Evolutionary conservation across 108 stramenopile species (phyloP).

Genomic region (Pelagomonas calceolata): DNA sequence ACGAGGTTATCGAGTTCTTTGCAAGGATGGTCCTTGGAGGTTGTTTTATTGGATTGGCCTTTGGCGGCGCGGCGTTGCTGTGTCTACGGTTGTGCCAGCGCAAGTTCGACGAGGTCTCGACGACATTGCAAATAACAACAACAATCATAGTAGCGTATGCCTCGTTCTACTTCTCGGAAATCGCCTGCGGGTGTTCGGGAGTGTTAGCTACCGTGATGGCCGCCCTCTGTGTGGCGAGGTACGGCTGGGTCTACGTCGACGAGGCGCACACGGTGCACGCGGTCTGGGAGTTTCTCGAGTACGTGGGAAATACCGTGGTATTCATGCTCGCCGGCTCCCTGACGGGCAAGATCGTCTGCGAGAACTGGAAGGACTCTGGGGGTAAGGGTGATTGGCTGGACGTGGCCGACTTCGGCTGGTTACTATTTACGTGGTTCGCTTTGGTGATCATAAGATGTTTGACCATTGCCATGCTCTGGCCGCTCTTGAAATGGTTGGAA

Average conservation of each 20-base stretch:
- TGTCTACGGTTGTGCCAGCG: slow-evolving; percentile 13
- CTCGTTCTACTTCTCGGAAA: slow-evolving; percentile 21
- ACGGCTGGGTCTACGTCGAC: neutral
- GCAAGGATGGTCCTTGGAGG: slow-evolving; percentile 59
- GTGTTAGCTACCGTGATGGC: slow-evolving; percentile 16
- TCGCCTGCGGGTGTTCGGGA: slow-evolving; percentile 9
- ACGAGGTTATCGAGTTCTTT: slow-evolving; percentile 38
- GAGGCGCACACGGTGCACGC: neutral
- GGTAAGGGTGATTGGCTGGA: neutral
- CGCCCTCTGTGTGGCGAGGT: slow-evolving; percentile 20
- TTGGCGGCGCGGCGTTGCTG: slow-evolving; percentile 35
- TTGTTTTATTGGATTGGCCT: slow-evolving; percentile 49
- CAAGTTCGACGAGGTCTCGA: slow-evolving; percentile 1
- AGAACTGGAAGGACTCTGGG: neutral
- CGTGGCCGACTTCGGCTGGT: slow-evolving; percentile 1
- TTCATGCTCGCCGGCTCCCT: slow-evolving; percentile 18
- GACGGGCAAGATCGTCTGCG: slow-evolving; percentile 3
- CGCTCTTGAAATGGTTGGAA: neutral
- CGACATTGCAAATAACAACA: slow-evolving; percentile 16
- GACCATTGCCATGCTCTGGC: slow-evolving; percentile 9
- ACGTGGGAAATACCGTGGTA: slow-evolving; percentile 22
- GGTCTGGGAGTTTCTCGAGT: slow-evolving; percentile 27
- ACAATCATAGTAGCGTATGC: slow-evolving; percentile 17
- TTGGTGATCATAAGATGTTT: slow-evolving; percentile 9
- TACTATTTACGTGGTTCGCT: neutral